Evolutionary conservation across 148 eudicot species (phyloP).

Genomic region (Rhododendron ovatum): DNA sequence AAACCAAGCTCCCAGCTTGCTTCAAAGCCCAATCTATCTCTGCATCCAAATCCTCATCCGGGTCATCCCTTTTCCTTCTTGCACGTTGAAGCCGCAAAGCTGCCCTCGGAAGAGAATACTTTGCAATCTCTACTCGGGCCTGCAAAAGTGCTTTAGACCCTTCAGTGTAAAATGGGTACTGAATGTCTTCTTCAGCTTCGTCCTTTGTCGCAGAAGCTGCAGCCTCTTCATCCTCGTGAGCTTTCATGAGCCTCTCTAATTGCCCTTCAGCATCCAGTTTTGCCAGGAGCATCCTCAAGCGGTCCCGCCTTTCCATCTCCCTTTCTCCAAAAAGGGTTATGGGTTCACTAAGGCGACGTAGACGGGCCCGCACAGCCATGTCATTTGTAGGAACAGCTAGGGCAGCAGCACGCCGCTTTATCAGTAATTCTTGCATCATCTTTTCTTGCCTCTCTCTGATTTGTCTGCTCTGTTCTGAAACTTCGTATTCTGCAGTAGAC

Average conservation of each 20-base stretch:
- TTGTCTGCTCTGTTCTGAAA: constrained; percentile 76
- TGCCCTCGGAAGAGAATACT: constrained; percentile 60
- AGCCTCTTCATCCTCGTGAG: constrained; percentile 85
- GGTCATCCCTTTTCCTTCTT: constrained; percentile 79
- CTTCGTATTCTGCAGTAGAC: constrained; percentile 49
- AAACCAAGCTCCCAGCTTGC: constrained; percentile 58
- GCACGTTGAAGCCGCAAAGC: constrained; percentile 66
- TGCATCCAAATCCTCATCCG: constrained; percentile 92
- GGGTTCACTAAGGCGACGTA: constrained; percentile 81
- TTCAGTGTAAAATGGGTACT: constrained; percentile 88
- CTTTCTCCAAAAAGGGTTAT: constrained; percentile 88
- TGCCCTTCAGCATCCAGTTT: constrained; percentile 90
- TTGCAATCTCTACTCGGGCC: constrained; percentile 64
- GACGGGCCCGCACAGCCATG: constrained; percentile 70
- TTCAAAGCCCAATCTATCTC: constrained; percentile 74
- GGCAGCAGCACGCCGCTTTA: constrained; percentile 91
- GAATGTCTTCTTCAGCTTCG: constrained; percentile 60
- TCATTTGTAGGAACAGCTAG: constrained; percentile 93
- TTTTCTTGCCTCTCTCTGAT: constrained; percentile 74
- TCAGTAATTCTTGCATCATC: constrained; percentile 65
- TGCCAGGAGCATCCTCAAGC: constrained; percentile 81
- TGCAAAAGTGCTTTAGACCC: constrained; percentile 55
- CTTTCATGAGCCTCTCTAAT: constrained; percentile 84
- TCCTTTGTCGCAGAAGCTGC: constrained; percentile 38
- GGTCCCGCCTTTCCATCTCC: constrained; percentile 96